Evolutionary conservation across 169 alveolate genomes (phyloP), one percentile per base, ranked within the genome.

Genomic region (Plasmodium cynomolgi): DNA sequence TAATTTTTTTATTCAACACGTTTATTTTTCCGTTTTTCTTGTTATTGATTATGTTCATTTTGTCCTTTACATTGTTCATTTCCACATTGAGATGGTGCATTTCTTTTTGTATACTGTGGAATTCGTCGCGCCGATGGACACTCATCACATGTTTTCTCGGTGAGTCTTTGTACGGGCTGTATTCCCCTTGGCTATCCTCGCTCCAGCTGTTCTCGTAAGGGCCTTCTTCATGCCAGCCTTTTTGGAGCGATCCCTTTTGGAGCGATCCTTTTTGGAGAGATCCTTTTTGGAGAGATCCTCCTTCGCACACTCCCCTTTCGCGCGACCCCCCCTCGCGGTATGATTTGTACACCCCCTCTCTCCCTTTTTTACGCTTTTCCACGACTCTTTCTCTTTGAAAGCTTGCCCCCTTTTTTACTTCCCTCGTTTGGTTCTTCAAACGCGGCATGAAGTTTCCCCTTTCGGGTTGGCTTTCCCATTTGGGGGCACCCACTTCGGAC

Each of bases 1-100:
- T 84, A 71, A 84, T 84, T 84, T 84, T 84, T 26, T 84, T 84
- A 73, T 72, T 84, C 77, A 84, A 31, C 8, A 39, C 29, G 54
- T 84, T 84, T 84, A 39, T 84, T 84, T 44, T 84, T 13, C 82
- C 83, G 75, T 56, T 26, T 34, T 84, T 84, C 54, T 84, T 47
- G 23, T 71, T 84, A 44, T 84, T 84, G 29, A 84, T 84, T 26
- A 31, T 73, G 13, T 84, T 17, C 33, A 84, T 84, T 84, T 71
- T 72, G 15, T 72, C 54, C 41, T 72, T 84, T 44, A 56, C 20
- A 9, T 84, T 84, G 33, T 15, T 20, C 0, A 84, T 84, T 11
- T 84, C 34, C 29, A 17, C 9, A 15, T 20, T 84, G n/a, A 84
- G 74, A 13, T 29, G 20, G n/a, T 84, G 31, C 41, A 84, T 37